Evolutionary conservation across 345 rosid species (phyloP), one percentile per base, ranked within the genome.

Genomic region (Eucalyptus grandis): DNA sequence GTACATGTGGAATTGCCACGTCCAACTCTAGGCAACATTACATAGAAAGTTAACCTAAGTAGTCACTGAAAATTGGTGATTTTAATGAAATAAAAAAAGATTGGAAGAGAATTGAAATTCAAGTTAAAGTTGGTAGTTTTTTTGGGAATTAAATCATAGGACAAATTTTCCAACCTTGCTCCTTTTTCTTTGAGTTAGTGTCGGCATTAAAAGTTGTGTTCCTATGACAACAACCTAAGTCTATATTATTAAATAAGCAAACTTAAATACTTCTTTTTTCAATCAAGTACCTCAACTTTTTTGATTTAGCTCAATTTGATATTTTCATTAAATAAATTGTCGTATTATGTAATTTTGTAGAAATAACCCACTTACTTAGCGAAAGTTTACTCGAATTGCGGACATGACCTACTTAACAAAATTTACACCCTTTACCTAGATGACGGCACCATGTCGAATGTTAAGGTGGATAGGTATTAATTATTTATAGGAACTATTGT

Each of bases 281-380:
- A 56, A 24, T 56, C 5, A 22, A 22, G 27, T 56, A 21, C 0
- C 60, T 56, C 60, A 24, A 24, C 13, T 24, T 56, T 56, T 56
- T 24, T 24, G 12, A 56, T 56, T 56, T 56, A 22, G 27, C 3
- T 56, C 30, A 24, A 56, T 56, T 56, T 56, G 62, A 56, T 0
- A 1, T 56, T 56, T 56, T 56, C 30, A 56, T 22, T 2, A 24
- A 9, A 9, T 56, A 56, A 56, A 56, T 56, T 56, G 3, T 24
- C 1, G 1, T 56, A 56, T 56, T 56, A 56, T 24, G 30, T 56
- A 24, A 56, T 56, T 56, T 56, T 56, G 6, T 1, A 0, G 0
- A 56, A 24, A 22, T 56, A 11, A 56, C 0, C 62, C 30, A 11
- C 62, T 22, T 56, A 22, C 43, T 40, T 40, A 40, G 62, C 14